Evolutionary conservation across 805 yeast species (phyloP), one percentile per base, ranked within the genome.

Genomic region (Yarrowia sp.): DNA sequence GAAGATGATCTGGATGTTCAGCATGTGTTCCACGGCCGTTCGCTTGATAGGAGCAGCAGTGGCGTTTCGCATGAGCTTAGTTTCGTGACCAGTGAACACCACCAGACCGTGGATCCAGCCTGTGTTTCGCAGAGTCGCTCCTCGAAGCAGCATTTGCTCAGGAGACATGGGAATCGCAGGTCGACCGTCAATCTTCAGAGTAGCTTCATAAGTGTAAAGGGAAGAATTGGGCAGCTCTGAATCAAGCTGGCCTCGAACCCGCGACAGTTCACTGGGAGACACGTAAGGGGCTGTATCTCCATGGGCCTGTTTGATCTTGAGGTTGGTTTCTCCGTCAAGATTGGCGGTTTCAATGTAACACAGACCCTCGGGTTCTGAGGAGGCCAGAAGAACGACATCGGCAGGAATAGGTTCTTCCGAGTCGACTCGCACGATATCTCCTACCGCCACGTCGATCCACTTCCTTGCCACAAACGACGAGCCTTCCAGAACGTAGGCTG

Each of bases 261-360:
- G 74, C 26, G 83, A 80, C 55, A 89, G 76, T 35, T 87, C 89
- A 38, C 82, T 79, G 0, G 95, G 90, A 61, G 89, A 86, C 35
- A 89, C 89, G 69, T 90, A 77, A 70, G 83, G 82, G 4, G 91
- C 83, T 0, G 99, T 95, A 74, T 92, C 97, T 1, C 85, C 81
- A 65, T 84, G 83, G 0, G 97, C 87, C 77, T 95, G 98, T 75
- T 96, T 96, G 76, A 95, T 95, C 76, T 95, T 95, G 74, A 95
- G 83, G 77, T 95, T 95, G 0, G 99, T 96, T 78, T 95, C 99
- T 69, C 99, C 99, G 78, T 95, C 99, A 73, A 95, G 82, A 75
- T 95, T 95, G 0, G 99, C 97, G 0, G 99, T 95, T 79, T 95
- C 99, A 69, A 96, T 91, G 75, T 95, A 95, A 77, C 99, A 96